Evolutionary conservation across 2,329 filamentous ascomycete species (phyloP), one percentile per base, ranked within the genome.

Genomic region (Sclerotiophoma versabilis): DNA sequence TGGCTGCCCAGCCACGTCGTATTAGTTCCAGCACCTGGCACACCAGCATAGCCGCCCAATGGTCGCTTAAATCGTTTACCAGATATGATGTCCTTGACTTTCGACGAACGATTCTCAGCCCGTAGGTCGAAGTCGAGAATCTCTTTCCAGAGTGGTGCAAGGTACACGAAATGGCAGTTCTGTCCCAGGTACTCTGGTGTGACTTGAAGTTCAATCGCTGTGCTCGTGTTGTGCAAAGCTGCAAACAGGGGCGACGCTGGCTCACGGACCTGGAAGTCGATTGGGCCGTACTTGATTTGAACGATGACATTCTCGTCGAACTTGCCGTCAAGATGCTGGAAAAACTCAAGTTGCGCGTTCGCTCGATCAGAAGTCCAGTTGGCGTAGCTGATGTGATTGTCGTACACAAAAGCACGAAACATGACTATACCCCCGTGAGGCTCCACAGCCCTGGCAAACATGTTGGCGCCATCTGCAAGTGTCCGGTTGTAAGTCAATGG

Each of bases 401-500:
- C 81, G 68, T 91, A 90, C 1, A 91, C 87, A 61, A 91, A 91
- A 1, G 88, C 87, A 1, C 88, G 83, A 76, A 88, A 91, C 83
- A 91, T 84, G 47, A 90, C 78, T 26, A 88, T 95, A 72, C 92
- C 92, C 73, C 95, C 95, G 42, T 98, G 96, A 77, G 92, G 91
- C 50, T 96, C 96, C 77, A 89, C 91, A 62, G 91, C 91, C 63
- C 86, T 97, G 73, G 87, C 87, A 60, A 91, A 90, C 50, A 91
- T 74, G 62, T 90, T 90, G 4, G 87, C 87, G 1, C 86, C 87
- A 23, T 90, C 79, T 2, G 87, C 81, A 0, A 91, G 78, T 0
- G 87, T 90, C 10, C 88, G 83, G 63, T 88, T 88, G 74, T 91
- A 91, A 0, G 84, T 87, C 20, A 87, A 63, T 0, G 88, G 88